phyloP scores from a whole-genome alignment of 495 filamentous ascomycete genomes.

The Cercophora samala region DNA sequence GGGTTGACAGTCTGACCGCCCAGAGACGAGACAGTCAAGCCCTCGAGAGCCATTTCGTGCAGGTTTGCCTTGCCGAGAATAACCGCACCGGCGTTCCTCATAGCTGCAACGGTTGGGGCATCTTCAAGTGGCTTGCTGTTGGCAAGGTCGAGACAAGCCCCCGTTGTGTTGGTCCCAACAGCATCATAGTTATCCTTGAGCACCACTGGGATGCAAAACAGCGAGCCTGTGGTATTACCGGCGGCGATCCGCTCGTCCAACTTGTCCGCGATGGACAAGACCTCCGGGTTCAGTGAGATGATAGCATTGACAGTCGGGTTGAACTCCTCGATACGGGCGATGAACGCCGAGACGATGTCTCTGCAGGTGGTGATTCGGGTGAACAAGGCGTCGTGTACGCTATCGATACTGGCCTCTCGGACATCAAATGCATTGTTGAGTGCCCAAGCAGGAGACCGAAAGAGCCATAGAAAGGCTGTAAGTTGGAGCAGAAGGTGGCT shows the following conservation, averaged over 20 bases:
- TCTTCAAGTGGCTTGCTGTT: slow-evolving; percentile 44
- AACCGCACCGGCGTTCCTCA: slow-evolving; percentile 57
- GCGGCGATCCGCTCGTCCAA: slow-evolving; percentile 44
- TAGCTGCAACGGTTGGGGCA: slow-evolving; percentile 47
- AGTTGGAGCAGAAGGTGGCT: not conserved
- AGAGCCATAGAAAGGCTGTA: not conserved
- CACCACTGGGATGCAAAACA: slow-evolving; percentile 58
- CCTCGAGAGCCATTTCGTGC: slow-evolving; percentile 63
- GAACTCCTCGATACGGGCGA: slow-evolving; percentile 53
- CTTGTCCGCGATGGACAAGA: slow-evolving; percentile 46
- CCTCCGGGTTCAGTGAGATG: slow-evolving; percentile 51
- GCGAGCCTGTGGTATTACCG: slow-evolving; percentile 44
- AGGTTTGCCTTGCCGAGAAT: slow-evolving; percentile 65
- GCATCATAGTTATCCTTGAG: slow-evolving; percentile 65
- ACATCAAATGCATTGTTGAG: slow-evolving; percentile 41
- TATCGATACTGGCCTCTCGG: slow-evolving; percentile 54
- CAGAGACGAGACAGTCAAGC: slow-evolving; percentile 55
- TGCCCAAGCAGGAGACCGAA: not conserved
- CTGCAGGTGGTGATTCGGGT: slow-evolving; percentile 49
- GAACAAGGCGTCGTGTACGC: slow-evolving; percentile 52
- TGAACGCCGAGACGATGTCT: slow-evolving; percentile 51
- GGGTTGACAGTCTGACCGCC: slow-evolving; percentile 63
- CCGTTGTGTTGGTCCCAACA: slow-evolving; percentile 52
- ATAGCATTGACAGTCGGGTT: slow-evolving; percentile 58
- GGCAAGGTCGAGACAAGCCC: slow-evolving; percentile 47